These are phyloP conservation scores for Sequoiadendron giganteum DNA, from an alignment of 75 land plant species.

Conservation along the genomic window DNA sequence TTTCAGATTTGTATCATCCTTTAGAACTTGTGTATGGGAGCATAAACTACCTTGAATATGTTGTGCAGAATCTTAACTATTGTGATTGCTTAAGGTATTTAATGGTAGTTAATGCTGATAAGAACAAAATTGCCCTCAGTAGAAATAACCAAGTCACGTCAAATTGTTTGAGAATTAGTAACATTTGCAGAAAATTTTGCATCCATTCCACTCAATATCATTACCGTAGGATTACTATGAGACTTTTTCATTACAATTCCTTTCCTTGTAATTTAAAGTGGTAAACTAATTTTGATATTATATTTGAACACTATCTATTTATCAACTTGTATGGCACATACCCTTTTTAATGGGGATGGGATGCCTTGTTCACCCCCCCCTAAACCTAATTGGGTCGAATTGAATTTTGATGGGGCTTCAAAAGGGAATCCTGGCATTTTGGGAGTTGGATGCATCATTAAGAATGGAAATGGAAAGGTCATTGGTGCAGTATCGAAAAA, in stretches of 20 bases:
- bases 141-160: neutral
- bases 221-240: neutral
- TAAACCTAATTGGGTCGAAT: no score
- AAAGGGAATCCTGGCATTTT: no score
- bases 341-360: no score
- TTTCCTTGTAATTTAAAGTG: neutral
- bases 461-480: no score
- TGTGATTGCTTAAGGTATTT: neutral
- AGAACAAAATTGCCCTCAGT: neutral
- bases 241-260: neutral
- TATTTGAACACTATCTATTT: neutral
- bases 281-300: neutral
- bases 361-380: no score
- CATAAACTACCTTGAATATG: neutral
- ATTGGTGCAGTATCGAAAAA: no score
- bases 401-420: no score
- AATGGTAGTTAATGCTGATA: neutral
- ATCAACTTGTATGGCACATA: neutral
- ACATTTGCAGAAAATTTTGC: no score
- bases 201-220: neutral
- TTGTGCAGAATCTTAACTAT: neutral
- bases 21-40: neutral
- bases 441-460: no score
- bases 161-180: neutral
- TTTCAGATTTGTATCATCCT: neutral